phyloP scores from a whole-genome alignment of 495 filamentous ascomycete genomes.

The Podospora fimiseda region DNA sequence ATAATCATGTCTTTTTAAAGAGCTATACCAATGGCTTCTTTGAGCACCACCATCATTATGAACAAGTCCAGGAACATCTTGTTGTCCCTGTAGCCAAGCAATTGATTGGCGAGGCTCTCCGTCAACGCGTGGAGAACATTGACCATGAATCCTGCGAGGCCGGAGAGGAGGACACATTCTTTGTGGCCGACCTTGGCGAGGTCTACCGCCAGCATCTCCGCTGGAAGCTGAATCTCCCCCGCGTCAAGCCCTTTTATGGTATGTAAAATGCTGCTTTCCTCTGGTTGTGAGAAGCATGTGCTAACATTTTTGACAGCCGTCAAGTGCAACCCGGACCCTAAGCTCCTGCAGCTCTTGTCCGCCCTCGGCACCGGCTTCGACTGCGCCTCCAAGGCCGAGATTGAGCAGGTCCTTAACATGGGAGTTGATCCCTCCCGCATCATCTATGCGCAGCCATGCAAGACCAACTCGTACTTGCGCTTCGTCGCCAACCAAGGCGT shows the following conservation, averaged over 20 bases:
- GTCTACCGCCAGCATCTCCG: slow-evolving; percentile 97
- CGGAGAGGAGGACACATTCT: slow-evolving; percentile 95
- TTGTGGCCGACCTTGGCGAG: slow-evolving; percentile 96
- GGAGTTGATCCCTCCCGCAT: slow-evolving; percentile 87
- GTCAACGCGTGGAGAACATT: slow-evolving; percentile 70
- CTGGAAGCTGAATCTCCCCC: slow-evolving; percentile 90
- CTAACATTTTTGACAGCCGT: slow-evolving; percentile 55
- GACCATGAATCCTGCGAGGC: slow-evolving; percentile 79
- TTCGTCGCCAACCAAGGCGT: slow-evolving; percentile 77
- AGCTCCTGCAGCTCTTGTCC: slow-evolving; percentile 80
- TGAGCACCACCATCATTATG: slow-evolving; percentile 21
- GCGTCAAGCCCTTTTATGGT: slow-evolving; percentile 97
- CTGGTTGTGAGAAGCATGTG: background rate
- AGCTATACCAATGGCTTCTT: slow-evolving; percentile 31
- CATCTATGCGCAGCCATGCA: slow-evolving; percentile 99
- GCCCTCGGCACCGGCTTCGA: slow-evolving; percentile 92
- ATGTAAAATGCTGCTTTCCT: slow-evolving; percentile 26
- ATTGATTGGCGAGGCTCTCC: slow-evolving; percentile 73
- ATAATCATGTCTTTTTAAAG: slow-evolving; percentile 42
- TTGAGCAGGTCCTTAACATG: slow-evolving; percentile 78
- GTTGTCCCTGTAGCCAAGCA: slow-evolving; percentile 40
- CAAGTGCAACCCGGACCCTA: slow-evolving; percentile 95
- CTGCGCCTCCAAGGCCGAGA: slow-evolving; percentile 95
- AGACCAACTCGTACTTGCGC: slow-evolving; percentile 94
- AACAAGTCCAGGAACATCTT: slow-evolving; percentile 25